phyloP scores from a whole-genome alignment of 345 rosid genomes.

The Diplotaxis tenuifolia region DNA sequence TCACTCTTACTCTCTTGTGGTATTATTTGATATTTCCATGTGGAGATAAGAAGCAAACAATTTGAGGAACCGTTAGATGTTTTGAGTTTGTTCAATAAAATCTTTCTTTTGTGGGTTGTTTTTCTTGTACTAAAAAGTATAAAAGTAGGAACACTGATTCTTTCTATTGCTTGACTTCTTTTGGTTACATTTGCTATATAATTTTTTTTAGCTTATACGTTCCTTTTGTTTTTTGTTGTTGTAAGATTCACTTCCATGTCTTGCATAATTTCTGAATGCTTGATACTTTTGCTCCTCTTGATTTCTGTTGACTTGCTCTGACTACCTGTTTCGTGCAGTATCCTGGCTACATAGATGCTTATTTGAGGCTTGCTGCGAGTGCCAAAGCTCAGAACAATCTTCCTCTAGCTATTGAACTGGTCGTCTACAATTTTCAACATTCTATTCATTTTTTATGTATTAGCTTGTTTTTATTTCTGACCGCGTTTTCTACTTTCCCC shows the following conservation, averaged over 20 bases:
- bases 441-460: not conserved
- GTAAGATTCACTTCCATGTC: conserved; percentile 7
- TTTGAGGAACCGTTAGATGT: conserved; percentile 9
- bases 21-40: conserved; percentile 17
- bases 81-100: not conserved
- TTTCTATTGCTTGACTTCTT: conserved; percentile 5
- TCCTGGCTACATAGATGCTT: conserved; percentile 89
- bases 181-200: conserved; percentile 8
- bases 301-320: conserved; percentile 11
- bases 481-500: not conserved
- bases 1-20: not conserved
- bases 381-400: conserved; percentile 88
- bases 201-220: not conserved
- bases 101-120: not conserved
- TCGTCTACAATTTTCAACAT: conserved; percentile 31
- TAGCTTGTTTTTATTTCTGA: conserved; percentile 7
- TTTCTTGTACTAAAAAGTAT: not conserved
- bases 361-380: conserved; percentile 89
- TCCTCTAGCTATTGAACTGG: conserved; percentile 95
- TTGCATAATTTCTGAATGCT: not conserved
- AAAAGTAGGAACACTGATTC: conserved; percentile 4
- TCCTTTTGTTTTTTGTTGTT: conserved; percentile 1
- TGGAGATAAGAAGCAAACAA: not conserved
- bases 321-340: conserved; percentile 49
- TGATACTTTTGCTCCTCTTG: conserved; percentile 24